Percentiles rank a stretch among this genome's conserved stretches.
phyloP scores from a whole-genome alignment of 1,284 basidiomycete genomes.

The Malassezia sp. region DNA sequence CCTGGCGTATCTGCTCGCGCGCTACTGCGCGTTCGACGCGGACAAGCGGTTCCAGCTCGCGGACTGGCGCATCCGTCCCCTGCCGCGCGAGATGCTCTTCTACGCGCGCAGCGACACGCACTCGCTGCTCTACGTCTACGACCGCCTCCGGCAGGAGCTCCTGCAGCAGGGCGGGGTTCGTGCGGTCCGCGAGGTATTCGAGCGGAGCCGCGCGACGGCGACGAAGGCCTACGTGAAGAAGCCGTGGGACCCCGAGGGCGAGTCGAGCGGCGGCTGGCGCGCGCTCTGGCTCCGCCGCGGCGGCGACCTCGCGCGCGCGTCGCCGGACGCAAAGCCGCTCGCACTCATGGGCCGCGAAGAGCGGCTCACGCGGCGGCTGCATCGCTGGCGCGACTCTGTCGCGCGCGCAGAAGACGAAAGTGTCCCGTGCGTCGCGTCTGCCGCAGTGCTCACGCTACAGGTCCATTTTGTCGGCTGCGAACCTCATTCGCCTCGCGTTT shows the following conservation, averaged over 20 bases:
- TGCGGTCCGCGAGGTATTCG: slow-evolving; percentile 37
- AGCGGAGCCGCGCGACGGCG: slow-evolving; percentile 30
- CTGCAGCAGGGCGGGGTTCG: slow-evolving; percentile 50
- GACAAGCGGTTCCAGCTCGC: slow-evolving; percentile 94
- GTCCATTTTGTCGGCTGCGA: slow-evolving; percentile 23
- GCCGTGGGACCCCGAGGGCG: slow-evolving; percentile 36
- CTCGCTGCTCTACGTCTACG: slow-evolving; percentile 83
- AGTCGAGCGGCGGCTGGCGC: slow-evolving; percentile 36
- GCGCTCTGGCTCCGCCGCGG: slow-evolving; percentile 46
- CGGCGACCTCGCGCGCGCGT: slow-evolving; percentile 39
- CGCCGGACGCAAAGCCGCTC: slow-evolving; percentile 19
- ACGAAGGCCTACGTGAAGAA: slow-evolving; percentile 41
- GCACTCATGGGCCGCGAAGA: slow-evolving; percentile 47
- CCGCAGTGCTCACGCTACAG: too few species aligned
- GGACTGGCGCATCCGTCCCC: slow-evolving; percentile 85
- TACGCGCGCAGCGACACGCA: slow-evolving; percentile 95
- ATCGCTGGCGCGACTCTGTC: slow-evolving; percentile 71
- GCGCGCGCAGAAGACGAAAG: slow-evolving; percentile 82
- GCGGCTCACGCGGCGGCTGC: slow-evolving; percentile 59
- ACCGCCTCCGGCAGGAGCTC: slow-evolving; percentile 76
- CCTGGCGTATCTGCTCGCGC: slow-evolving; percentile 70
- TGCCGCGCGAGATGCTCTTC: slow-evolving; percentile 74
- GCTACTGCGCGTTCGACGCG: slow-evolving; percentile 79
- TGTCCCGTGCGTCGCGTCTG: slow-evolving; percentile 53
- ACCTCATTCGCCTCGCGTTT: slow-evolving; percentile 29